Base-by-base conservation (phyloP, 768 basidiomycete species). In the Cyathus striatus region DNA sequence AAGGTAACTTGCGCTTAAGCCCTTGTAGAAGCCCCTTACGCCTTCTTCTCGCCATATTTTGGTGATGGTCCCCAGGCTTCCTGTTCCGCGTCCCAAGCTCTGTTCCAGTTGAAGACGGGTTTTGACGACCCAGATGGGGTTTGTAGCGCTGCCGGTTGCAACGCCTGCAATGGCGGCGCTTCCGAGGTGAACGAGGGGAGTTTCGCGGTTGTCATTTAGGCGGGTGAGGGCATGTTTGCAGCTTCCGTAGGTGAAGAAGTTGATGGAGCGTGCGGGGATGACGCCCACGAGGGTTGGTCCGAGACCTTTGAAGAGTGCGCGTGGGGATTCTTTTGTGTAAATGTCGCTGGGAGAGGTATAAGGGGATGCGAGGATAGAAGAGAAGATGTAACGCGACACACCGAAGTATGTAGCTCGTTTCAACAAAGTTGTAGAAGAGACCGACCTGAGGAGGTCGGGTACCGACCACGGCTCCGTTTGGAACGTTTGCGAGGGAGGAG, bases 41-140 rank as follows among this genome's bases (percentile, higher is more conserved):
- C 96, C 95, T 58, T 96, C 90, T 43, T 87, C 75, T 35, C 78
- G 69, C 51, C 86, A 60, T 41, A 99, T 96, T 51, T 81, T 65
- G 55, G 72, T 76, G 32, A 92, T 86, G 55, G 77, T 81, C 7
- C 59, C 49, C 65, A 68, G 73, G 43, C 81, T 83, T 0, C 79
- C 78, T 1, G 78, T 49, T 3, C 68, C 57, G 10, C 63, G 59
- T 14, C 46, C 50, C 36, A 39, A 52, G 21, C 23, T 52, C 4
- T 43, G 26, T 23, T 64, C 67, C 13, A 99, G 79, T 58, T 99
- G 96, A 42, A 99, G 55, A 5, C 95, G 83, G 34, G 96, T 99
- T 64, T 98, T 99, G 47, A 99, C 91, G 37, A 99, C 96, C 96
- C 96, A 99, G 20, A 99, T 95, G 0, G 96, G 96, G 61, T 99